These are phyloP conservation scores for Mycena haematopus DNA, from an alignment of 768 basidiomycete species.

Conservation along the genomic window DNA sequence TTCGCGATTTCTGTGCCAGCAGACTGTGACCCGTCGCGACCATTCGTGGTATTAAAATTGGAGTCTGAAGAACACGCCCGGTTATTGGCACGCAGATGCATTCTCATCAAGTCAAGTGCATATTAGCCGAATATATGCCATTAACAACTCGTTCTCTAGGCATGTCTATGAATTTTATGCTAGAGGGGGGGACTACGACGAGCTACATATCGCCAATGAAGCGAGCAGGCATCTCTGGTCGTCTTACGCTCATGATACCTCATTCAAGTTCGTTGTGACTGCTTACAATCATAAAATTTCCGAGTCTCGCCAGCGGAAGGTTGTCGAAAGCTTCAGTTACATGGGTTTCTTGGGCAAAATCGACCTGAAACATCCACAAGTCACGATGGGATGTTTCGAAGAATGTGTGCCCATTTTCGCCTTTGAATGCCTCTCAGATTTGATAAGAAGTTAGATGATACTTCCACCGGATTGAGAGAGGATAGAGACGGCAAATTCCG, in stretches of 20 bases:
- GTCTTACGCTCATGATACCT: slow-evolving; percentile 65
- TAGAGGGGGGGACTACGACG: slow-evolving; percentile 69
- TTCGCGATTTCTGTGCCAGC: slow-evolving; percentile 63
- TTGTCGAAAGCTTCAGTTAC: slow-evolving; percentile 84
- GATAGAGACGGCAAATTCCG: slow-evolving; percentile 73
- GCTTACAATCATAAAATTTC: slow-evolving; percentile 80
- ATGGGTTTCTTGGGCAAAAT: slow-evolving; percentile 86
- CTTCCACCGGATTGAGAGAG: slow-evolving; percentile 53
- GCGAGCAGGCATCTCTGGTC: slow-evolving; percentile 57
- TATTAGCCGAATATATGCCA: slow-evolving; percentile 7
- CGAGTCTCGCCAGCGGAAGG: slow-evolving; percentile 63
- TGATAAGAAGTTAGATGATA: slow-evolving; percentile 48
- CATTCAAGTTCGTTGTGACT: slow-evolving; percentile 82
- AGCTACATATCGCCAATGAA: slow-evolving; percentile 65
- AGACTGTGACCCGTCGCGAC: slow-evolving; percentile 60
- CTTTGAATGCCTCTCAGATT: slow-evolving; percentile 31
- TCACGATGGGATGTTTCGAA: slow-evolving; percentile 79
- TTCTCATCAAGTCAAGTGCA: slow-evolving; percentile 74
- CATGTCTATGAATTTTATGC: slow-evolving; percentile 82
- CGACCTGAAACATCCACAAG: slow-evolving; percentile 79
- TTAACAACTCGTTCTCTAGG: slow-evolving; percentile 45
- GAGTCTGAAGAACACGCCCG: slow-evolving; percentile 75
- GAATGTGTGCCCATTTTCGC: slow-evolving; percentile 67
- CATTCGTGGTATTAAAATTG: slow-evolving; percentile 78
- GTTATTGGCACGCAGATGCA: slow-evolving; percentile 76